These are phyloP conservation scores for Citrullus colocynthis DNA, from an alignment of 306 rosid genomes.

Conservation along the genomic window DNA sequence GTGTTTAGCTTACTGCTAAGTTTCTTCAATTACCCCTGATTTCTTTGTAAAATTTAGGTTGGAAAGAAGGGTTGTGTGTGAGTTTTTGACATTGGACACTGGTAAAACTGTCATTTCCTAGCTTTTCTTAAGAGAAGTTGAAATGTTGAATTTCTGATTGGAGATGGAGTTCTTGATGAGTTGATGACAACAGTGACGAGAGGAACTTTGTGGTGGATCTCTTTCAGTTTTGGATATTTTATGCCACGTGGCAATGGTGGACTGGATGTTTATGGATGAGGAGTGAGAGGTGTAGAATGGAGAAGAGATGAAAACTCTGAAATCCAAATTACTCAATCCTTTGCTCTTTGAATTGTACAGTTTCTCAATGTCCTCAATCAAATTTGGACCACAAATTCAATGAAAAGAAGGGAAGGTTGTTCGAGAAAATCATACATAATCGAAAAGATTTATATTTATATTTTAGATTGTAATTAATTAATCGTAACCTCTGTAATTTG, in stretches of 20 bases:
- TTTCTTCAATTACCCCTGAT: conserved; percentile 58
- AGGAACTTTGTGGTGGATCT: conserved; percentile 38
- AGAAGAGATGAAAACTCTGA: conserved; percentile 24
- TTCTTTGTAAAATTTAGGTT: conserved; percentile 18
- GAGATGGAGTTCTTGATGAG: conserved; percentile 27
- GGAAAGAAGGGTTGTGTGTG: conserved; percentile 8
- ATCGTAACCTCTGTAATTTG: too few relatives aligned
- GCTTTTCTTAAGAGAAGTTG: background rate
- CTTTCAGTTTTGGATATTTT: conserved; percentile 35
- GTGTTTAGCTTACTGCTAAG: conserved; percentile 13
- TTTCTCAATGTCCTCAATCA: background rate
- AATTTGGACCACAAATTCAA: background rate
- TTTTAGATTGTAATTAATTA: background rate
- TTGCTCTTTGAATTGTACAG: background rate
- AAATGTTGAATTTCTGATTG: conserved; percentile 1
- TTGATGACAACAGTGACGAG: conserved; percentile 27
- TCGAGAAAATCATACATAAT: background rate
- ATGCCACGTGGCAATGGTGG: conserved; percentile 48
- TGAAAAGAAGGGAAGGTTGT: background rate
- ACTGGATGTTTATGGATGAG: conserved; percentile 66
- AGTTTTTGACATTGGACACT: background rate
- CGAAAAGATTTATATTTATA: background rate
- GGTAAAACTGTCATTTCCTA: background rate
- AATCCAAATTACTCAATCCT: background rate
- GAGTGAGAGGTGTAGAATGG: conserved; percentile 56